Evolutionary conservation across 2,329 filamentous ascomycete species (phyloP).

Genomic region (Phoma sp.): DNA sequence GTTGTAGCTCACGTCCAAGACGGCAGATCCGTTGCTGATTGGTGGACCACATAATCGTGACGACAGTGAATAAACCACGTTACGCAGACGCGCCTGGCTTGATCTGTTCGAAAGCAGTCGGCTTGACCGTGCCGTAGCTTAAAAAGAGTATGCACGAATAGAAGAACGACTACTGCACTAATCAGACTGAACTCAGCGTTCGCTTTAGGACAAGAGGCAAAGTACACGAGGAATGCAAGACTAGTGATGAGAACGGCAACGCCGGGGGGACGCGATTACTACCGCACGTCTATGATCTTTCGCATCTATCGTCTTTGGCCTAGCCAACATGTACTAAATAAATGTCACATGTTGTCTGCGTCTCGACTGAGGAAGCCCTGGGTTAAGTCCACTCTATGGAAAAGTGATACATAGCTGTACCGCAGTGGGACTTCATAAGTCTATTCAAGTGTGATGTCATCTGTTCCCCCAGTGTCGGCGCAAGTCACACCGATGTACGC

Average conservation of each 20-base stretch:
- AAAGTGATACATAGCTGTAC: neutral
- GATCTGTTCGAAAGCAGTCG: conserved; percentile 17
- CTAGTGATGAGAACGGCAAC: conserved; percentile 5
- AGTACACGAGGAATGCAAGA: conserved; percentile 10
- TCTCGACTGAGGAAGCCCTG: conserved; percentile 1
- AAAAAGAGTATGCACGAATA: conserved; percentile 14
- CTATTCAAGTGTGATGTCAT: conserved; percentile 1
- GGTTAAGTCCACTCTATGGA: neutral
- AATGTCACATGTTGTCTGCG: neutral
- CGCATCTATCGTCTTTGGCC: conserved; percentile 5
- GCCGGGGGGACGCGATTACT: neutral
- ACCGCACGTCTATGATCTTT: conserved; percentile 1
- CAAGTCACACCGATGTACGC: neutral
- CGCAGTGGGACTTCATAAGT: neutral
- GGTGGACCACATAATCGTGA: conserved; percentile 10
- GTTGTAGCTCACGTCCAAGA: conserved; percentile 12
- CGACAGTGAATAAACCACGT: conserved; percentile 15
- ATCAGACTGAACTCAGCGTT: conserved; percentile 5
- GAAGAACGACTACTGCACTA: conserved; percentile 13
- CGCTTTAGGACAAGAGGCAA: conserved; percentile 1
- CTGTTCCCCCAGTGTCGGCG: neutral
- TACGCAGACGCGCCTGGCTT: conserved; percentile 7
- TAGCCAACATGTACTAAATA: neutral
- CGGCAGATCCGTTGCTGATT: conserved; percentile 14
- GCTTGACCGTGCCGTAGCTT: conserved; percentile 16